These are phyloP conservation scores for Ehretia macrophylla DNA, from an alignment of 257 asterid genomes.

Conservation along the genomic window DNA sequence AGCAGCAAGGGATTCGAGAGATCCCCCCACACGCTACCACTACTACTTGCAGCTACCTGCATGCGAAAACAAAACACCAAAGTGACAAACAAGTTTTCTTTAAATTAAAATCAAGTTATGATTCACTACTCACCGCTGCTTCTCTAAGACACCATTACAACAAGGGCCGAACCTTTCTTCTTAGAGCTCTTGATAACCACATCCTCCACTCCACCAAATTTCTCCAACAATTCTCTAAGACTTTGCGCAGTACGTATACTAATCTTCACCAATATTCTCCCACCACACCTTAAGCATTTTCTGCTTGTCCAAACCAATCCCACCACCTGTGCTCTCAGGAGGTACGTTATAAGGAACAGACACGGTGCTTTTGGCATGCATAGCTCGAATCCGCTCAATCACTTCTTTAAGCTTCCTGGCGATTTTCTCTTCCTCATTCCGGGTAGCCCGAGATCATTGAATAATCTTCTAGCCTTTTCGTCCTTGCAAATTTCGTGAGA, in stretches of 20 bases:
- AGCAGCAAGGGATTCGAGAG: constrained; percentile 74
- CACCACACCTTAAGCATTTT: constrained; percentile 82
- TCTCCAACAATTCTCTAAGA: constrained; percentile 52
- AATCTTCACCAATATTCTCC: constrained; percentile 69
- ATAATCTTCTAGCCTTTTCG: constrained; percentile 62
- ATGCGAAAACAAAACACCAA: neutral
- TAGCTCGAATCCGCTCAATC: constrained; percentile 55
- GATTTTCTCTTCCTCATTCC: constrained; percentile 57
- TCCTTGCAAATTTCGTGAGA: constrained; percentile 63
- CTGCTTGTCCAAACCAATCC: constrained; percentile 55
- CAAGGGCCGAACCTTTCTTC: constrained; percentile 83
- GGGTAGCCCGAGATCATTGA: constrained; percentile 59
- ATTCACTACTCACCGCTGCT: constrained; percentile 61
- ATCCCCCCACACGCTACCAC: constrained; percentile 57
- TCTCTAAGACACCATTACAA: constrained; percentile 83
- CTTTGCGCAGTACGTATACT: constrained; percentile 56
- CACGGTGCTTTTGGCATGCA: constrained; percentile 33
- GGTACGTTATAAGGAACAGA: constrained; percentile 9
- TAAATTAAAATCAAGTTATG: too few species aligned
- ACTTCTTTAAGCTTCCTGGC: constrained; percentile 51
- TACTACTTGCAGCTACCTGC: constrained; percentile 57
- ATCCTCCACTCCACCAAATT: constrained; percentile 77
- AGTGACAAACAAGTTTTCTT: neutral
- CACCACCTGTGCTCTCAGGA: constrained; percentile 27
- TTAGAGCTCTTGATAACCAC: constrained; percentile 70